Percentiles rank a stretch among this genome's conserved stretches.
phyloP scores from a whole-genome alignment of 208 protist species.

The Trypanosoma cruzi region DNA sequence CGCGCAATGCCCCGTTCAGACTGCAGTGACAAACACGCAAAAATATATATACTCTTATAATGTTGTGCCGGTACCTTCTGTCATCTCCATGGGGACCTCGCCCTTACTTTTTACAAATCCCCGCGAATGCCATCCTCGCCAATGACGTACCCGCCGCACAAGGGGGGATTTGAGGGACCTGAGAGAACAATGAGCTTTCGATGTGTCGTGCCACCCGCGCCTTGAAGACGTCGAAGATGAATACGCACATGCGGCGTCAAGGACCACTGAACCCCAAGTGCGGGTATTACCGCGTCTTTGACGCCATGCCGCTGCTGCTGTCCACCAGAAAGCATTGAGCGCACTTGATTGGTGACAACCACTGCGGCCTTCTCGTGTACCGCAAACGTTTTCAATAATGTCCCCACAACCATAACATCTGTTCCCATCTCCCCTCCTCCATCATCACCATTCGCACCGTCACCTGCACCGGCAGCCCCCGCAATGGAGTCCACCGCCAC shows the following conservation, averaged over 20 bases:
- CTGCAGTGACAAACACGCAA: too few species aligned
- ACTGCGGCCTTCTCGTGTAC: constrained; percentile 42
- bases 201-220: background rate
- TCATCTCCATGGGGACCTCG: background rate
- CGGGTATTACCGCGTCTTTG: constrained; percentile 32
- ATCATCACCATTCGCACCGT: background rate
- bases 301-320: constrained; percentile 4
- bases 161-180: constrained; percentile 42
- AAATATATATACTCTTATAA: constrained; percentile 7
- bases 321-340: constrained; percentile 4
- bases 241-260: constrained; percentile 50
- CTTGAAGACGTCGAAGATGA: constrained; percentile 31
- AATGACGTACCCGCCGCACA: constrained; percentile 39
- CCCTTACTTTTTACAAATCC: constrained; percentile 6
- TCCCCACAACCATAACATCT: constrained; percentile 30
- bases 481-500: constrained; percentile 76
- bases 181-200: constrained; percentile 46
- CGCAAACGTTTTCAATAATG: constrained; percentile 43
- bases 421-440: background rate
- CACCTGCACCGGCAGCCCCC: constrained; percentile 28
- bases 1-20: too few species aligned
- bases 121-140: constrained; percentile 41
- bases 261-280: constrained; percentile 58
- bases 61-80: too few species aligned
- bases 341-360: constrained; percentile 66